Evolutionary conservation across 768 basidiomycete genomes (phyloP).

Genomic region (Baorangia bicolor): DNA sequence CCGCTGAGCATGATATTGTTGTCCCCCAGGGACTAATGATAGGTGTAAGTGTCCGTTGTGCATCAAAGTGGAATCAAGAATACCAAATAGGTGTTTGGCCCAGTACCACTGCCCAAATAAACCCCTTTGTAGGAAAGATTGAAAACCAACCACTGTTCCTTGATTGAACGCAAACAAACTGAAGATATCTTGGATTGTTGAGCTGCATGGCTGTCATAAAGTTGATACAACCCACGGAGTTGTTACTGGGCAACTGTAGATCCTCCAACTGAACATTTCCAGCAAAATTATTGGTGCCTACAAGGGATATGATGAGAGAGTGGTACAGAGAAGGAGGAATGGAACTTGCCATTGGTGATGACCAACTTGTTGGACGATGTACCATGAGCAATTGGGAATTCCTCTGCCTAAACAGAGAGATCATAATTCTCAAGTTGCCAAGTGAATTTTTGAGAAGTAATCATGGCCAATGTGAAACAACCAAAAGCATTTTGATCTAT

Average conservation of each 20-base stretch:
- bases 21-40: constrained; percentile 44
- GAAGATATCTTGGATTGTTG: constrained; percentile 50
- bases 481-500: constrained; percentile 56
- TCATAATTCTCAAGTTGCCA: constrained; percentile 59
- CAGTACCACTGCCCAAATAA: constrained; percentile 55
- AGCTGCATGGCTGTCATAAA: constrained; percentile 57
- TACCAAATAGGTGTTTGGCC: constrained; percentile 52
- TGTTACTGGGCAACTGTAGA: constrained; percentile 64
- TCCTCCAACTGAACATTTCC: constrained; percentile 54
- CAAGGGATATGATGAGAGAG: neutral
- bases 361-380: constrained; percentile 63
- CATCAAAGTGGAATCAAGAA: neutral
- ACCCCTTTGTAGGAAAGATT: constrained; percentile 57
- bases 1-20: constrained; percentile 63
- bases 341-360: constrained; percentile 50
- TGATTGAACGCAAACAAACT: constrained; percentile 70
- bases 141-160: constrained; percentile 66
- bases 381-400: constrained; percentile 65
- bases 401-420: constrained; percentile 61
- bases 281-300: constrained; percentile 64
- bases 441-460: constrained; percentile 64
- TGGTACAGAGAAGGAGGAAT: neutral
- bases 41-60: neutral
- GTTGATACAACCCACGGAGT: constrained; percentile 64
- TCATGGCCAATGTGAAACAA: constrained; percentile 59